Evolutionary conservation across 2,329 filamentous ascomycete genomes (phyloP), one percentile per base, ranked within the genome.

Genomic region (Hymenoscyphus albidus): DNA sequence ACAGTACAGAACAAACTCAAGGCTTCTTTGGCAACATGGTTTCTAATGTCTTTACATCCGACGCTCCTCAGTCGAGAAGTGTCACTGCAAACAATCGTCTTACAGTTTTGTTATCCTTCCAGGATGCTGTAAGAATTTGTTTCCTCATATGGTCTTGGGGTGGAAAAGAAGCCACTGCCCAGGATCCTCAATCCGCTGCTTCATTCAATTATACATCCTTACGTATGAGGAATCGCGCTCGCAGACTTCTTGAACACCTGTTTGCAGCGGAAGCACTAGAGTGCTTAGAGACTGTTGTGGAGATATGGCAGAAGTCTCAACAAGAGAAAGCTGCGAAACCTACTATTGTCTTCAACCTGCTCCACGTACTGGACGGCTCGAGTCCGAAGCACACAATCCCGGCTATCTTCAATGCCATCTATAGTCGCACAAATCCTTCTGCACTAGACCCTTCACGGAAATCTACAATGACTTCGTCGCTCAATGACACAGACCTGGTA

Each of bases 141-240:
- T 96, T 96, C 75, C 87, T 83, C 13, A 97, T 99, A 61, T 99
- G 96, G 95, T 91, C 91, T 0, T 99, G 95, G 94, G 92, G 85
- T 14, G 84, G 90, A 5, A 86, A 89, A 73, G 87, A 89, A 71
- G 79, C 82, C 18, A 77, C 76, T 7, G 77, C 79, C 27, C 85
- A 89, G 62, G 90, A 96, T 73, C 74, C 80, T 0, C 82, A 84
- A 38, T 94, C 89, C 16, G 83, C 83, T 5, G 91, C 93, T 9
- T 97, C 93, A 0, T 96, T 97, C 76, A 88, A 85, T 68, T 96
- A 97, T 78, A 97, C 93, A 1, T 96, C 93, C 9, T 78, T 97
- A 61, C 89, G 93, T 31, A 91, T 98, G 87, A 88, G 93, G 62
- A 97, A 97, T 72, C 86, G 94, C 42, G 92, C 94, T 5, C 84